phyloP scores from a whole-genome alignment of 495 filamentous ascomycete genomes.

The Lichina pygmaea region DNA sequence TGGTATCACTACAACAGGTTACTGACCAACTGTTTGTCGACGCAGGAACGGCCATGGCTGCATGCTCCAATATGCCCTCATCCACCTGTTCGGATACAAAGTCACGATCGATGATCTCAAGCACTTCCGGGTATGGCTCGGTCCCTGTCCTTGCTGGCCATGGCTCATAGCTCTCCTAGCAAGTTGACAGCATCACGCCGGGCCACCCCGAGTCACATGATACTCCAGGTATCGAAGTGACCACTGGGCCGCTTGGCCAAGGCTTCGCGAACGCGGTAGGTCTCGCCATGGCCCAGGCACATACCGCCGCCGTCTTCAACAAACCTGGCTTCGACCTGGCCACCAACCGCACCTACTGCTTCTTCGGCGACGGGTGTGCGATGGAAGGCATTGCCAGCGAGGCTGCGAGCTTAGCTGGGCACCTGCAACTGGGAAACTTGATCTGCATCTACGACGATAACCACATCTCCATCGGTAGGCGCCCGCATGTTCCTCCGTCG shows the following conservation, averaged over 20 bases:
- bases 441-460: conserved; percentile 97
- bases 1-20: neutral
- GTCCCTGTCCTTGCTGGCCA: neutral
- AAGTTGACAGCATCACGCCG: conserved; percentile 77
- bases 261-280: conserved; percentile 88
- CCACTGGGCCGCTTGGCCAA: conserved; percentile 87
- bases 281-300: conserved; percentile 85
- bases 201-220: conserved; percentile 94
- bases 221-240: conserved; percentile 91
- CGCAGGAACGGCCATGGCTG: conserved; percentile 88
- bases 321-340: conserved; percentile 79
- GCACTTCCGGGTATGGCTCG: conserved; percentile 58
- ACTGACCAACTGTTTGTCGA: conserved; percentile 2
- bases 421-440: conserved; percentile 91
- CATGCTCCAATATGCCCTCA: conserved; percentile 96
- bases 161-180: conserved; percentile 14
- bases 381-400: conserved; percentile 95
- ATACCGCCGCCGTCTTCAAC: conserved; percentile 80
- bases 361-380: conserved; percentile 95
- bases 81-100: conserved; percentile 85
- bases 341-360: conserved; percentile 88
- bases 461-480: conserved; percentile 70
- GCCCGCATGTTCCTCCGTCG: neutral
- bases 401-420: conserved; percentile 76
- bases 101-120: conserved; percentile 76